Base-by-base conservation (phyloP, 2,329 filamentous ascomycete species). In the Ascochyta viciae-villosae region DNA sequence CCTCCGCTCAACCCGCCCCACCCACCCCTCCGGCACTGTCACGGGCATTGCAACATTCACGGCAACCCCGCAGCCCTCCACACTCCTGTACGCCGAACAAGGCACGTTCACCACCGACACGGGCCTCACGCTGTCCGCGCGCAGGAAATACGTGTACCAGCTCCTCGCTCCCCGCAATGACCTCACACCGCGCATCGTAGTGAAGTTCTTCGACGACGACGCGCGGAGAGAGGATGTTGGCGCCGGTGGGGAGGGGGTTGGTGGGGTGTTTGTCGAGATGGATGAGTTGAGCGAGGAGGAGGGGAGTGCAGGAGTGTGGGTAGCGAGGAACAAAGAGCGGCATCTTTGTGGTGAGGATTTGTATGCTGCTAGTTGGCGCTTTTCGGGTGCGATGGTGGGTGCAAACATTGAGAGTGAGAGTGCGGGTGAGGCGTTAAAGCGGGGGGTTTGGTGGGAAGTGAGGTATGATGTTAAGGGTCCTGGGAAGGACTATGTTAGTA, bases 211-310 rank as follows among this genome's bases (percentile, higher is more conserved):
- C 49, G 56, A 64, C 35, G 64, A 68, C 19, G 12, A 39, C 27
- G 15, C 40, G 31, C 3, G 41, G 49, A 0, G 44, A 24, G 2
- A 39, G 37, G 48, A 34, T 2, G 44, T 55, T 33, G 60, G 58
- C 2, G 57, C 54, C 55, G 65, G 57, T 7, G 60, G 58, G 0
- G 79, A 79, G 50, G 81, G 82, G 4, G 85, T 88, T 0, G 90
- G 92, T 65, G 91, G 91, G 54, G 75, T 93, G 19, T 94, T 94
- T 68, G 89, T 93, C 61, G 83, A 89, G 62, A 77, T 93, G n/a
- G 84, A 90, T 52, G 43, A 74, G 6, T 61, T 77, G 29, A 19
- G 15, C n/a, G 33, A 5, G n/a, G 33, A 6, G n/a, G 33, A n/a
- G 4, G 12, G 4, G 10, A 4, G 29, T 31, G 63, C 65, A 6